Conservation (phyloP, 352 stramenopile species). For the Phytophthora foliorum region DNA sequence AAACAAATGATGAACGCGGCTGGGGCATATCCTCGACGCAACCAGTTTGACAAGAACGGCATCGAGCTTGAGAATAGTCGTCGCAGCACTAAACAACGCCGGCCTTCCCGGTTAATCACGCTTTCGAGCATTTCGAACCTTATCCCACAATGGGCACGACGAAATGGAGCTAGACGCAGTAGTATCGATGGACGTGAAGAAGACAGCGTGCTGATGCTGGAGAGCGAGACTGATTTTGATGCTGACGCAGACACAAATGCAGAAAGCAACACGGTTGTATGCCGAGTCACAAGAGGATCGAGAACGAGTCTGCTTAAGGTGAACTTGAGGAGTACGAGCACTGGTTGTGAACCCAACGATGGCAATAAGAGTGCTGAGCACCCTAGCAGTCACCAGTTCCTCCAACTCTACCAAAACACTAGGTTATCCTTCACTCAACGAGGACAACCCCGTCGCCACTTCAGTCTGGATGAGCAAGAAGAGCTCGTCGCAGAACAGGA, state of each 20-base stretch:
- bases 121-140: conserved; percentile 47
- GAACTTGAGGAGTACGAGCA: conserved; percentile 34
- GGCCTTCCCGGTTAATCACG: conserved; percentile 43
- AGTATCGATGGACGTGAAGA: conserved; percentile 54
- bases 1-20: conserved; percentile 65
- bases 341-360: conserved; percentile 9
- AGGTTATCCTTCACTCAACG: conserved; percentile 26
- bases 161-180: conserved; percentile 45
- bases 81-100: conserved; percentile 16
- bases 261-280: conserved; percentile 45
- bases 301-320: conserved; percentile 49
- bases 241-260: conserved; percentile 8
- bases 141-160: conserved; percentile 42
- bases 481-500: conserved; percentile 57
- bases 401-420: conserved; percentile 32
- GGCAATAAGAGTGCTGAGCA: not conserved
- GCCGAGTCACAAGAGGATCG: conserved; percentile 31
- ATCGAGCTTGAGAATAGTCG: conserved; percentile 28
- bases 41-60: conserved; percentile 29
- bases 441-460: conserved; percentile 23
- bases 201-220: conserved; percentile 41
- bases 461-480: conserved; percentile 41
- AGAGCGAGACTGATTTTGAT: conserved; percentile 28
- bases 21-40: conserved; percentile 44
- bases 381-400: conserved; percentile 17